A percentile compares a stretch with the other conserved stretches of the same genome.
phyloP scores from a whole-genome alignment of 148 eudicot species.

The Cornus suecica region DNA sequence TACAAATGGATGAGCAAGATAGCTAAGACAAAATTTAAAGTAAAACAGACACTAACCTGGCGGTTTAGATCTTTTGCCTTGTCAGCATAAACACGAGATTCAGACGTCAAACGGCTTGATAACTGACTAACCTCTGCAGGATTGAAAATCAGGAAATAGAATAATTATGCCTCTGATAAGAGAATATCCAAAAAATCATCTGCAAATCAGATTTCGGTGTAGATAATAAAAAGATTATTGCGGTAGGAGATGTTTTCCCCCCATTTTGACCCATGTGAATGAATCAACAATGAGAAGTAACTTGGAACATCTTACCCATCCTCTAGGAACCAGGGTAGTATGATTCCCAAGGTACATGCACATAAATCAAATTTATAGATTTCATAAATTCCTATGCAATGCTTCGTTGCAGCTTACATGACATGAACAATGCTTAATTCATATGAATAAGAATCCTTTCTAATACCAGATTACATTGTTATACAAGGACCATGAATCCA shows the following conservation, averaged over 20 bases:
- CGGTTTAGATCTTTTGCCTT: constrained; percentile 75
- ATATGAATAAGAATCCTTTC: no score
- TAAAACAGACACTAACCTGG: constrained; percentile 44
- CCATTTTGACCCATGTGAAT: not conserved
- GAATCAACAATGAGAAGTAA: not conserved
- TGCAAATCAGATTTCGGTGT: not conserved
- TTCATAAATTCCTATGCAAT: no score
- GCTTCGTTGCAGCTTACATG: no score
- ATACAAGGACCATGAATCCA: no score
- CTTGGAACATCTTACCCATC: no score
- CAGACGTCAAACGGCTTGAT: constrained; percentile 83
- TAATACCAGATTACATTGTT: no score
- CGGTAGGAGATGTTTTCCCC: not conserved
- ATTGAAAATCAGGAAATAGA: constrained; percentile 9
- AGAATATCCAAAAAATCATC: not conserved
- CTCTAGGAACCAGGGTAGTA: no score
- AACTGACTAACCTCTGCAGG: constrained; percentile 82
- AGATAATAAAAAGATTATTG: not conserved
- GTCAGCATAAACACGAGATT: constrained; percentile 77
- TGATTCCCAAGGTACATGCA: no score
- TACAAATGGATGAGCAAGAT: no score
- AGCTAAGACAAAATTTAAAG: not conserved
- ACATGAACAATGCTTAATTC: no score
- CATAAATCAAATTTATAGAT: no score
- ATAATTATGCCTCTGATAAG: not conserved